These are phyloP conservation scores for Zygoascus tannicola DNA, from an alignment of 805 yeast genomes.

Conservation along the genomic window DNA sequence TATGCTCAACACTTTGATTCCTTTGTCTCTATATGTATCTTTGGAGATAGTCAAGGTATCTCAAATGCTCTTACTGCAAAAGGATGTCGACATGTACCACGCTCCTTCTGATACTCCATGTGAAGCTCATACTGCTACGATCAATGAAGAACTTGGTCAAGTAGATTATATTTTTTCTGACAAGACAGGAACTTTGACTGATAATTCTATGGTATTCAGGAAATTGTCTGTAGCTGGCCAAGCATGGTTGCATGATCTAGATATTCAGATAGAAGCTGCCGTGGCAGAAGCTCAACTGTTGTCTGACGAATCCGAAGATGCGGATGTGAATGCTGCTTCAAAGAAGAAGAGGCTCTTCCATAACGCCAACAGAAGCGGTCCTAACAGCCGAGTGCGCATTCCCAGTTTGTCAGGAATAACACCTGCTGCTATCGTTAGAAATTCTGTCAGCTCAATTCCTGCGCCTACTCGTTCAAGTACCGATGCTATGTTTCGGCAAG, in stretches of 20 bases:
- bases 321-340: background rate
- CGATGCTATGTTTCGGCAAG: constrained; percentile 18
- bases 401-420: background rate
- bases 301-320: background rate
- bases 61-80: constrained; percentile 72
- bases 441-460: background rate
- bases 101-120: constrained; percentile 78
- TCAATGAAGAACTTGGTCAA: constrained; percentile 93
- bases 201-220: constrained; percentile 85
- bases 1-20: constrained; percentile 95
- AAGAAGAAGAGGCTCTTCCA: background rate
- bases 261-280: constrained; percentile 31
- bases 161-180: constrained; percentile 92
- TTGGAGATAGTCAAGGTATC: constrained; percentile 90
- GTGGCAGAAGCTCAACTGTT: constrained; percentile 10
- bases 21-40: constrained; percentile 87
- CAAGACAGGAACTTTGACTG: constrained; percentile 95
- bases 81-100: constrained; percentile 94
- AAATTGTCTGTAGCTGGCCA: constrained; percentile 82
- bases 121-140: constrained; percentile 90
- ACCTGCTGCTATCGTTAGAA: background rate
- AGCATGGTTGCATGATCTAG: constrained; percentile 79
- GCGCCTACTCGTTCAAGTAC: constrained; percentile 11
- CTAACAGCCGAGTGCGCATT: no score
- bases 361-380: background rate